phyloP scores from a whole-genome alignment of 108 stramenopile species.

The Aurantiochytrium sp. region DNA sequence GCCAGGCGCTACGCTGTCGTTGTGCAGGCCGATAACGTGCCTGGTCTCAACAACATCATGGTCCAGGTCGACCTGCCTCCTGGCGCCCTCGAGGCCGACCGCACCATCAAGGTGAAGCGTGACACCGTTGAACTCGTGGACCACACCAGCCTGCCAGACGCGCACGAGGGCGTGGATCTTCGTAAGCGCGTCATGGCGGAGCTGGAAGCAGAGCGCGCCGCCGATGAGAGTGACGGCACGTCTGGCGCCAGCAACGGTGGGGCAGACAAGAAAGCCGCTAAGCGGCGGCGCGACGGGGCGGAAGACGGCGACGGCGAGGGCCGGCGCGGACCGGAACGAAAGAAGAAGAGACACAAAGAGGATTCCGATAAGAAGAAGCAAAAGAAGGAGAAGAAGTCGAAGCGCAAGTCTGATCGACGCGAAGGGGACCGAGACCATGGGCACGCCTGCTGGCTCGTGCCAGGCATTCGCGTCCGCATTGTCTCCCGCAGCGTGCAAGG shows the following conservation, averaged over 20 bases:
- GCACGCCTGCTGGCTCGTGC: neutral
- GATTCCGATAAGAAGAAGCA: neutral
- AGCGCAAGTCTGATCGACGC: too few species aligned
- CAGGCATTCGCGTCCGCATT: constrained; percentile 6
- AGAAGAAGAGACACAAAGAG: neutral
- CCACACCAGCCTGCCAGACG: neutral
- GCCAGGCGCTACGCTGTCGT: neutral
- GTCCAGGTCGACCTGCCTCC: neutral
- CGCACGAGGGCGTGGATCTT: neutral
- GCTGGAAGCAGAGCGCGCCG: neutral
- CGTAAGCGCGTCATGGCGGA: neutral
- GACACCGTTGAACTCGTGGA: neutral
- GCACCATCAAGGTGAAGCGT: neutral
- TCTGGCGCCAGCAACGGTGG: too few species aligned
- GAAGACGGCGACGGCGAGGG: too few species aligned
- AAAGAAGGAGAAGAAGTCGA: neutral
- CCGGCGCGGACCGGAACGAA: too few species aligned
- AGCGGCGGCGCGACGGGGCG: too few species aligned
- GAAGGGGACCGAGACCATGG: neutral
- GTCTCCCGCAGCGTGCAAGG: neutral
- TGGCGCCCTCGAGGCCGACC: neutral
- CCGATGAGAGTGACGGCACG: neutral
- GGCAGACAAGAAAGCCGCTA: too few species aligned
- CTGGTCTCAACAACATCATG: neutral
- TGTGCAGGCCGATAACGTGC: neutral